Percentiles rank a stretch among this genome's conserved stretches.
Evolutionary conservation across 169 alveolate genomes (phyloP).

Genomic region (Plasmodium chabaudi): DNA sequence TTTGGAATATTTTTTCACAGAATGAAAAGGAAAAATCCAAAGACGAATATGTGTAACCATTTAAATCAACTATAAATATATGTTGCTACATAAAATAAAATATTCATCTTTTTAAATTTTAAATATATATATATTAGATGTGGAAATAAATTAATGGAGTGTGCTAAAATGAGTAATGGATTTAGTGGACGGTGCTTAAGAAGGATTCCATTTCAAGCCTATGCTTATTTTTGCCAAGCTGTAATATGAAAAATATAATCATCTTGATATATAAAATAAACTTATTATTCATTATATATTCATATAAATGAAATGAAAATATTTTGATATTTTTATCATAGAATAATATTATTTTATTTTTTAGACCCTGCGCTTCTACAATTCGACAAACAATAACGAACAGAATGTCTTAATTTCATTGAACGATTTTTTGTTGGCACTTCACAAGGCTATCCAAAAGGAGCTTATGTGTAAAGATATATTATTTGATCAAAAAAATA

Average conservation of each 20-base stretch:
- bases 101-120: no score
- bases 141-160: conserved; percentile 56
- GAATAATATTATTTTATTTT: background rate
- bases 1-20: conserved; percentile 6
- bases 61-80: conserved; percentile 1
- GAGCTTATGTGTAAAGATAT: conserved; percentile 35
- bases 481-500: conserved; percentile 26
- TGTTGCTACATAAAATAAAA: no score
- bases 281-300: no score
- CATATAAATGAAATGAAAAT: background rate
- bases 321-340: background rate
- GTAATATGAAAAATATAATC: conserved; percentile 28
- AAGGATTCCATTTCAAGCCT: conserved; percentile 87
- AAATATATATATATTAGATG: conserved; percentile 18
- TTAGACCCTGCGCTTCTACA: conserved; percentile 72
- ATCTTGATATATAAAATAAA: background rate
- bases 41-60: conserved; percentile 50
- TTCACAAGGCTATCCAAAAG: conserved; percentile 53
- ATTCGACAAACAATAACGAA: conserved; percentile 43
- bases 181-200: conserved; percentile 86
- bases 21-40: conserved; percentile 17
- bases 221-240: conserved; percentile 77
- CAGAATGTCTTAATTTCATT: conserved; percentile 55
- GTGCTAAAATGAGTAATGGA: conserved; percentile 75
- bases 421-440: conserved; percentile 64